Evolutionary conservation across 192 early-diverging fungal genomes (phyloP).

Genomic region (Coemansia sp.): DNA sequence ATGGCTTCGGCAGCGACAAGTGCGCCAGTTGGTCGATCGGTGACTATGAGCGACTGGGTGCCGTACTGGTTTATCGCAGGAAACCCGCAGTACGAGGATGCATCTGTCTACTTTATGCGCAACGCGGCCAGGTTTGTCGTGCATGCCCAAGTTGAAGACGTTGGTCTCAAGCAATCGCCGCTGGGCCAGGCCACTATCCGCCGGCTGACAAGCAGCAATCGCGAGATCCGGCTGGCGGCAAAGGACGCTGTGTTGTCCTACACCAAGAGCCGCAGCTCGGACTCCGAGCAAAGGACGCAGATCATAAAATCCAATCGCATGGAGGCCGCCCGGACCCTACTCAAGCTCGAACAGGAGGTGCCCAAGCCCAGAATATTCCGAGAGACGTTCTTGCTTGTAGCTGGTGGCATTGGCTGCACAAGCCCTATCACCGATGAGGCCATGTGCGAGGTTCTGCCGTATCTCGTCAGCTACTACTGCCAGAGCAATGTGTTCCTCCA

Average conservation of each 20-base stretch:
- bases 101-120: conserved; percentile 24
- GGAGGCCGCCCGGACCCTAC: conserved; percentile 19
- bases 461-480: conserved; percentile 33
- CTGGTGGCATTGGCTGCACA: conserved; percentile 33
- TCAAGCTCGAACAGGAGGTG: conserved; percentile 2
- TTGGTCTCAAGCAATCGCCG: conserved; percentile 23
- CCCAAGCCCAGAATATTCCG: conserved; percentile 21
- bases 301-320: conserved; percentile 22
- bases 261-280: conserved; percentile 1
- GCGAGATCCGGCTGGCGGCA: conserved; percentile 43
- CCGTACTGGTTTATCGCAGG: conserved; percentile 48
- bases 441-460: conserved; percentile 18
- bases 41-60: conserved; percentile 40
- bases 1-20: no score
- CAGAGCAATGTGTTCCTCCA: conserved; percentile 35
- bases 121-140: conserved; percentile 29
- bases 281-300: conserved; percentile 5
- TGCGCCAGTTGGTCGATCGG: no score
- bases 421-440: conserved; percentile 13
- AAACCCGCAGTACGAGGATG: conserved; percentile 13
- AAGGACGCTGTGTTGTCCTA: conserved; percentile 26
- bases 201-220: conserved; percentile 33
- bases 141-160: conserved; percentile 34
- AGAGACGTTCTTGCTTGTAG: conserved; percentile 37
- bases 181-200: conserved; percentile 36